Conservation (phyloP, 78 protist genomes). For the Isochrysis galbana region DNA sequence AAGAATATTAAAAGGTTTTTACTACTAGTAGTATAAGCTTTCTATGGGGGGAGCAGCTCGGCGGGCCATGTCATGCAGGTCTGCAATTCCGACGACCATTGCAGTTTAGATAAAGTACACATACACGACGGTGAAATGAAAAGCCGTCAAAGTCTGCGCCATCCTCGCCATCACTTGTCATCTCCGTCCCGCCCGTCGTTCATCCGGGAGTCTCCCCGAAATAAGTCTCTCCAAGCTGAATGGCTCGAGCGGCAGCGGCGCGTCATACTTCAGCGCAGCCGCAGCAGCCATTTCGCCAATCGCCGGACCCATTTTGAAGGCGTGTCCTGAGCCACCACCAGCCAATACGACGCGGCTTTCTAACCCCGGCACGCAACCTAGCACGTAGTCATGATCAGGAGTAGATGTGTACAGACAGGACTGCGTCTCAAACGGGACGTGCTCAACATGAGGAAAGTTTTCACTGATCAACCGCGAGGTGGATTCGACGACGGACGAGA, state of each 20-base stretch:
- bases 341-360: not conserved
- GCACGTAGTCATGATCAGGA: not conserved
- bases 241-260: not conserved
- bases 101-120: too few species aligned
- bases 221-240: not conserved
- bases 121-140: too few species aligned
- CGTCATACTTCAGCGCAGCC: not conserved
- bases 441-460: not conserved
- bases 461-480: not conserved
- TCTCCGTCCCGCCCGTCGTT: not conserved
- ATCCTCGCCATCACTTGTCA: too few species aligned
- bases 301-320: slow-evolving; percentile 1
- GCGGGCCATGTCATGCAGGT: too few species aligned
- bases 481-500: not conserved
- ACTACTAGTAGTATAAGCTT: too few species aligned
- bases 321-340: slow-evolving; percentile 4
- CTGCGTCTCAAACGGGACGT: not conserved
- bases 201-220: not conserved
- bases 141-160: too few species aligned
- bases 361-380: not conserved
- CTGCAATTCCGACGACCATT: too few species aligned
- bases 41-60: too few species aligned
- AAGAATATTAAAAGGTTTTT: too few species aligned
- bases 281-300: not conserved
- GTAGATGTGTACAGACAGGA: not conserved